Conservation (phyloP, 1,284 basidiomycete genomes). For the Sutorius eximius region DNA sequence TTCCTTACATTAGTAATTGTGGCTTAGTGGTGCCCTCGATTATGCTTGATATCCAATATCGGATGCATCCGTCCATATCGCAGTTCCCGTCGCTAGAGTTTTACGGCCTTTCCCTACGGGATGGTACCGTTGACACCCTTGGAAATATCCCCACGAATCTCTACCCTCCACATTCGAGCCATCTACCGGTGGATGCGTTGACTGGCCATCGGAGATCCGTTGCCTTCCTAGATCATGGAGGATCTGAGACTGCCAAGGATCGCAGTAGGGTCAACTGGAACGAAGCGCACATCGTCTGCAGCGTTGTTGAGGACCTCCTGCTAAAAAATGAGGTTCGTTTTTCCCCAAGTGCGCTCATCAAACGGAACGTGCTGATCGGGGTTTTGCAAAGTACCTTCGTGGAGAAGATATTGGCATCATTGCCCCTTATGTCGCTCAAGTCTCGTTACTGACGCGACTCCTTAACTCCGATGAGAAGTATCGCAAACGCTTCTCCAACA, state of each 20-base stretch:
- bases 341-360: constrained; percentile 4
- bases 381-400: constrained; percentile 48
- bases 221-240: constrained; percentile 77
- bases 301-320: constrained; percentile 77
- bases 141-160: constrained; percentile 57
- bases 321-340: constrained; percentile 65
- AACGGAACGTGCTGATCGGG: constrained; percentile 17
- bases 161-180: constrained; percentile 58
- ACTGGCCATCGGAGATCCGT: constrained; percentile 51
- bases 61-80: constrained; percentile 92
- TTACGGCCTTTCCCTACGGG: constrained; percentile 68
- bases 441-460: constrained; percentile 64
- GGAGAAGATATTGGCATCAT: constrained; percentile 85
- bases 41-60: constrained; percentile 91
- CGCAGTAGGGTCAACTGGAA: constrained; percentile 72
- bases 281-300: constrained; percentile 77
- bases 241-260: constrained; percentile 63
- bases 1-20: constrained; percentile 21
- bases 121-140: constrained; percentile 65
- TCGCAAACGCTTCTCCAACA: constrained; percentile 50
- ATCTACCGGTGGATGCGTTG: constrained; percentile 40
- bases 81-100: constrained; percentile 84
- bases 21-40: constrained; percentile 69
- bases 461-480: constrained; percentile 56
- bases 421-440: constrained; percentile 84